A percentile compares a stretch with the other conserved stretches of the same genome.
These are phyloP conservation scores for Closterium sp. DNA, from an alignment of 139 green algal genomes.

Conservation along the genomic window DNA sequence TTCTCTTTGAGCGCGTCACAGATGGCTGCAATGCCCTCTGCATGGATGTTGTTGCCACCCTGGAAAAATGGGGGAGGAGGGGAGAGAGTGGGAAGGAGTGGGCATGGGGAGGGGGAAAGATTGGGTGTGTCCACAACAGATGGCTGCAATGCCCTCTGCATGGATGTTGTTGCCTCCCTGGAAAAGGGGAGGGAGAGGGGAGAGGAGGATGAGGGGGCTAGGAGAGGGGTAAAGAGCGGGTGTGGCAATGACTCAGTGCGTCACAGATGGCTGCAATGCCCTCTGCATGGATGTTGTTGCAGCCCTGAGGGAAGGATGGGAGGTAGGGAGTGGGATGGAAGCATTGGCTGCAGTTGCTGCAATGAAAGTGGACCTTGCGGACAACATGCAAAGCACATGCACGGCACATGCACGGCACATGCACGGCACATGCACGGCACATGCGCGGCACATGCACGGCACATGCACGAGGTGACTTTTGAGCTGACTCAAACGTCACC, in stretches of 20 bases:
- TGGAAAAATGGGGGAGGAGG: too few relatives aligned
- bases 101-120: too few relatives aligned
- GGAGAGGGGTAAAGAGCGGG: background rate
- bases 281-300: background rate
- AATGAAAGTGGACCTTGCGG: too few relatives aligned
- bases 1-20: background rate
- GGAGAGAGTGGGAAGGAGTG: too few relatives aligned
- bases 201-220: background rate
- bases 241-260: background rate
- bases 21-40: slow-evolving; percentile 67
- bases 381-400: background rate
- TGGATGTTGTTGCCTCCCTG: slow-evolving; percentile 91
- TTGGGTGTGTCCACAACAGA: slow-evolving; percentile 68
- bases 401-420: too few relatives aligned
- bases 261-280: background rate
- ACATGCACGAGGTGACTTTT: too few relatives aligned
- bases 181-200: background rate
- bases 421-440: too few relatives aligned
- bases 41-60: slow-evolving; percentile 90
- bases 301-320: too few relatives aligned
- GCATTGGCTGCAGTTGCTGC: too few relatives aligned
- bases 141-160: slow-evolving; percentile 61
- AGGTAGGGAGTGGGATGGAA: background rate
- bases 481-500: too few relatives aligned
- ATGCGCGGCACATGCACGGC: too few relatives aligned